Evolutionary conservation across 345 rosid species (phyloP).

Genomic region (Litchi chinensis): DNA sequence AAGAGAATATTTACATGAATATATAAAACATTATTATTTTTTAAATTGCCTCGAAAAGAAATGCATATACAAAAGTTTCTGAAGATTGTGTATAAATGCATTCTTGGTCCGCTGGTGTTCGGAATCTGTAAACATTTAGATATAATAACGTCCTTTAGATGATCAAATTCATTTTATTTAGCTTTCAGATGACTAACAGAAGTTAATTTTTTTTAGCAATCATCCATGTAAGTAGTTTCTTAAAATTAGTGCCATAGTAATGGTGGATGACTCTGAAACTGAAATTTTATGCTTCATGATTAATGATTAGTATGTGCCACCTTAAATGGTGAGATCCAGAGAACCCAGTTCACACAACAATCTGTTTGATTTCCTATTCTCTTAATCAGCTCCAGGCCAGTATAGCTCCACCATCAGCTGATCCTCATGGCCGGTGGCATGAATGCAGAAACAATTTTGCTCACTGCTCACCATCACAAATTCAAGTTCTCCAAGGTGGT

Average conservation of each 20-base stretch:
- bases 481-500: slow-evolving; percentile 46
- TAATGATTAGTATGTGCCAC: neutral
- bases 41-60: neutral
- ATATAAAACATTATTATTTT: neutral
- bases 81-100: neutral
- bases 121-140: neutral
- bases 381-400: slow-evolving; percentile 52
- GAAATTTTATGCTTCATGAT: neutral
- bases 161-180: neutral
- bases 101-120: neutral
- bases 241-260: neutral
- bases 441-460: slow-evolving; percentile 49
- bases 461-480: slow-evolving; percentile 38
- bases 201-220: neutral
- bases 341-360: neutral
- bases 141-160: neutral
- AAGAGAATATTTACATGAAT: neutral
- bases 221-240: neutral
- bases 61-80: neutral
- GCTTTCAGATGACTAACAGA: neutral
- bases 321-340: neutral
- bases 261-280: neutral
- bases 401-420: slow-evolving; percentile 53
- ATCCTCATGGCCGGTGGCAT: slow-evolving; percentile 53
- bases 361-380: neutral